Evolutionary conservation across 208 protist genomes (phyloP), one percentile per base, ranked within the genome.

Genomic region (Trypanosoma boissoni): DNA sequence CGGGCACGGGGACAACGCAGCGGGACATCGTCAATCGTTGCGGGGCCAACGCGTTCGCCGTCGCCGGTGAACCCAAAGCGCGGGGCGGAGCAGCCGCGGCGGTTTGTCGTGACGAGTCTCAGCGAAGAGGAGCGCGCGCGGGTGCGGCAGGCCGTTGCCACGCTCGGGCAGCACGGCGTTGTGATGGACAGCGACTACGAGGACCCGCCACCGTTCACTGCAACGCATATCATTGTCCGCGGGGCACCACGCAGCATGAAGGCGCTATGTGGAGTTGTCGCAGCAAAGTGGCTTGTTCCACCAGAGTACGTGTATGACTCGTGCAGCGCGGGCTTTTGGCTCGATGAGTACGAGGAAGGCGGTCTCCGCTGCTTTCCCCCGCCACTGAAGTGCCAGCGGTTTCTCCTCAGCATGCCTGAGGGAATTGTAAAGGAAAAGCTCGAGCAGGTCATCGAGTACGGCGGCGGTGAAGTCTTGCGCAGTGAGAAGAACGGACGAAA

Each of bases 31-130:
- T 83, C 77, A 9, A 66, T 78, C 18, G 76, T 63, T 21, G 68
- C 61, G 28, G 83, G 82, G 16, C 74, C 76, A n/a, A 94, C 87
- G 29, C 76, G 83, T 6, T 94, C 87, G 26, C 87, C 87, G 12
- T 90, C 83, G 12, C 87, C 87, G n/a, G 55, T 87, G 12, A 84
- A 94, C 56, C 87, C 87, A 6, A 84, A 80, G 56, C 87, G 82
- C 10, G 83, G 83, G 39, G 57, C 74, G 14, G 55, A 44, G n/a
- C 46, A 76, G 44, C 59, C 65, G 5, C 87, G 87, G 16, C 69
- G 74, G 53, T 94, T 94, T 62, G 61, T 91, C 60, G 70, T 90
- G 34, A 91, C 87, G 1, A 80, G 78, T 12, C 53, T 94, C 23
- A 74, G 55, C 9, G 78, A 86, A 26, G 58, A 75, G 34, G 83